Percentiles rank a stretch among this genome's conserved stretches.
Conservation (phyloP, 225 moss, liverwort and hornwort species). For the Takakia lepidozioides region DNA sequence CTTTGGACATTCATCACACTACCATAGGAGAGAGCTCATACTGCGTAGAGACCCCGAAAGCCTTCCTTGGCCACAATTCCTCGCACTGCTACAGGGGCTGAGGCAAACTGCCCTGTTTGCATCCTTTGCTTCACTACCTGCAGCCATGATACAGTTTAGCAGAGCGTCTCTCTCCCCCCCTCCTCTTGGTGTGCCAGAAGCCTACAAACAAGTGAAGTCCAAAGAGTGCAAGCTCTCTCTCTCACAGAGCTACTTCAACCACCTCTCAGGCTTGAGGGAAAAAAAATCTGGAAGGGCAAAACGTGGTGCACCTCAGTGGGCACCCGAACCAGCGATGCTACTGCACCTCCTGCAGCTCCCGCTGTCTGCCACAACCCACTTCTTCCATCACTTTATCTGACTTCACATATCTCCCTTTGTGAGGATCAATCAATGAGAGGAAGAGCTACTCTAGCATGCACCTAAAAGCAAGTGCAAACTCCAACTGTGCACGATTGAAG, state of each 20-base stretch:
- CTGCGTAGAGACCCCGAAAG: slow-evolving; percentile 66
- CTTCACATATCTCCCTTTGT: not conserved
- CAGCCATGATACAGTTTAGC: slow-evolving; percentile 10
- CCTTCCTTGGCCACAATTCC: slow-evolving; percentile 87
- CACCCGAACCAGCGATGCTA: slow-evolving; percentile 85
- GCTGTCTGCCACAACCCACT: slow-evolving; percentile 37
- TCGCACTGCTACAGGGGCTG: slow-evolving; percentile 62
- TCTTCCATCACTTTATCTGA: not conserved
- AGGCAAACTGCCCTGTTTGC: slow-evolving; percentile 72
- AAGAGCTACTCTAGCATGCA: no score
- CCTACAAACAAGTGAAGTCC: no score
- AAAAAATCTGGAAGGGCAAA: no score
- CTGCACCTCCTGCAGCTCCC: slow-evolving; percentile 81
- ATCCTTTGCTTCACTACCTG: slow-evolving; percentile 97
- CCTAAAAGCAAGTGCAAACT: not conserved
- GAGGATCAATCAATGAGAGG: not conserved
- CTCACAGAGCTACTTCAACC: no score
- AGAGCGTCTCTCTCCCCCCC: not conserved
- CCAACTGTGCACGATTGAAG: no score
- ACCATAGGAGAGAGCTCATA: no score
- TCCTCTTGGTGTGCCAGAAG: not conserved
- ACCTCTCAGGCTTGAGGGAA: no score
- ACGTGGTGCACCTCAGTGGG: slow-evolving; percentile 65
- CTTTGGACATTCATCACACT: no score
- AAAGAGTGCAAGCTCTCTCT: no score